phyloP scores from a whole-genome alignment of 2,329 filamentous ascomycete species.

The Alternaria arbusti region DNA sequence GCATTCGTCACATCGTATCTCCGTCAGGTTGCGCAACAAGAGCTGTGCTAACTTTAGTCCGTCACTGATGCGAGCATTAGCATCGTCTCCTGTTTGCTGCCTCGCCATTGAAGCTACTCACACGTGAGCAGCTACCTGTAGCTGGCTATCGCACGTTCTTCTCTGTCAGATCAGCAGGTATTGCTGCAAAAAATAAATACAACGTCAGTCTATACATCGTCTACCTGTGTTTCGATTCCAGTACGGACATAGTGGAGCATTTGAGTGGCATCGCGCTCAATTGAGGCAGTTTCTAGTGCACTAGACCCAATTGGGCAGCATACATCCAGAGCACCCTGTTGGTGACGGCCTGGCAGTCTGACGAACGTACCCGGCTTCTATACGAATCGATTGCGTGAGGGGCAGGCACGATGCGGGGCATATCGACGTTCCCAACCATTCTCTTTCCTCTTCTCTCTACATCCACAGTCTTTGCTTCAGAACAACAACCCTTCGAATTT shows the following conservation, averaged over 20 bases:
- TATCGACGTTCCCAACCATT: constrained; percentile 13
- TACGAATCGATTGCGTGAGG: constrained; percentile 14
- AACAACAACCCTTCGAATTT: constrained; percentile 45
- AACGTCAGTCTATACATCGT: background rate
- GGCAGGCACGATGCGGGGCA: constrained; percentile 34
- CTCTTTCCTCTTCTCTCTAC: constrained; percentile 22
- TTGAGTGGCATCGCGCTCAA: constrained; percentile 22
- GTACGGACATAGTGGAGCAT: background rate
- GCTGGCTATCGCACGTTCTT: background rate
- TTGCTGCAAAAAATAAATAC: background rate
- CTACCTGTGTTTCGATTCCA: background rate
- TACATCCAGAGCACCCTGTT: constrained; percentile 40
- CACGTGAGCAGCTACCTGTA: background rate
- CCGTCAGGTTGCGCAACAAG: background rate
- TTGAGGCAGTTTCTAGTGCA: constrained; percentile 41
- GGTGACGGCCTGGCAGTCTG: constrained; percentile 19
- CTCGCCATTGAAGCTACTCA: background rate
- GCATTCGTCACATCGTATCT: background rate
- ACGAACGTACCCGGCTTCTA: constrained; percentile 17
- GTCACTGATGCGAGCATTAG: background rate
- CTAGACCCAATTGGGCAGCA: constrained; percentile 23
- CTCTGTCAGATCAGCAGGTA: background rate
- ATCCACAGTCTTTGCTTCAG: constrained; percentile 25
- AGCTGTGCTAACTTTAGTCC: background rate
- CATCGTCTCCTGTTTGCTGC: background rate